These are phyloP conservation scores for Phytophthora crassamura DNA, from an alignment of 352 stramenopile genomes.

Conservation along the genomic window DNA sequence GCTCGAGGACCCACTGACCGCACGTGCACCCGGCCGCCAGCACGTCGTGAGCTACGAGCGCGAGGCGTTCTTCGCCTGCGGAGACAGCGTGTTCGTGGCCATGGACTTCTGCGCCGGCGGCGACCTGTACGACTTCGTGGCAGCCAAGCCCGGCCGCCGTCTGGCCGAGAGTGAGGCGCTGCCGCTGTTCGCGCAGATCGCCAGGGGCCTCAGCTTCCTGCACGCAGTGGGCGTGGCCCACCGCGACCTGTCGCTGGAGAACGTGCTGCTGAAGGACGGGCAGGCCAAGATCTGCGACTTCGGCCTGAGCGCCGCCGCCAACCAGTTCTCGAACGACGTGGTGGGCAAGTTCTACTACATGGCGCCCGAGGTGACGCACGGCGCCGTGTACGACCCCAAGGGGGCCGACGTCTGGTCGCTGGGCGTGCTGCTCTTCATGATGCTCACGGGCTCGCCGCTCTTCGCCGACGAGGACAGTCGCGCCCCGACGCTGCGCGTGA, in stretches of 20 bases:
- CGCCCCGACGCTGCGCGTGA: conserved; percentile 54
- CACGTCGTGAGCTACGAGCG: conserved; percentile 55
- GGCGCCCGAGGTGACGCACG: conserved; percentile 59
- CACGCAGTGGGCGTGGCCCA: conserved; percentile 59
- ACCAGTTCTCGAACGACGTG: conserved; percentile 38
- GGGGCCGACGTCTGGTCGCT: conserved; percentile 75
- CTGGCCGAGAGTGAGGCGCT: conserved; percentile 53
- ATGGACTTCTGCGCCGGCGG: conserved; percentile 75
- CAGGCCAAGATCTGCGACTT: conserved; percentile 74
- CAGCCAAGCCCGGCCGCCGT: conserved; percentile 32
- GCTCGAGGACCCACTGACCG: conserved; percentile 37
- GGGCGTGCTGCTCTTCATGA: conserved; percentile 72
- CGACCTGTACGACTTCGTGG: conserved; percentile 70
- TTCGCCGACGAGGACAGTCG: conserved; percentile 40
- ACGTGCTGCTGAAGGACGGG: conserved; percentile 56
- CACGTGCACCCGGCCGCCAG: conserved; percentile 38
- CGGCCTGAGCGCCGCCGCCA: conserved; percentile 56
- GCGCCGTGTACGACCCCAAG: conserved; percentile 50
- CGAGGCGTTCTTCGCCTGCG: conserved; percentile 49
- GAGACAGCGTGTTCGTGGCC: conserved; percentile 57
- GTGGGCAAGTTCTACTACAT: conserved; percentile 84
- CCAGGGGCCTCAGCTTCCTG: conserved; percentile 52
- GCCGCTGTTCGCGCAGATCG: conserved; percentile 48
- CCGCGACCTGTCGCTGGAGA: conserved; percentile 68
- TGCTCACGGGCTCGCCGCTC: conserved; percentile 68